Evolutionary conservation across 345 rosid genomes (phyloP).

Genomic region (Euphorbia lathyris): DNA sequence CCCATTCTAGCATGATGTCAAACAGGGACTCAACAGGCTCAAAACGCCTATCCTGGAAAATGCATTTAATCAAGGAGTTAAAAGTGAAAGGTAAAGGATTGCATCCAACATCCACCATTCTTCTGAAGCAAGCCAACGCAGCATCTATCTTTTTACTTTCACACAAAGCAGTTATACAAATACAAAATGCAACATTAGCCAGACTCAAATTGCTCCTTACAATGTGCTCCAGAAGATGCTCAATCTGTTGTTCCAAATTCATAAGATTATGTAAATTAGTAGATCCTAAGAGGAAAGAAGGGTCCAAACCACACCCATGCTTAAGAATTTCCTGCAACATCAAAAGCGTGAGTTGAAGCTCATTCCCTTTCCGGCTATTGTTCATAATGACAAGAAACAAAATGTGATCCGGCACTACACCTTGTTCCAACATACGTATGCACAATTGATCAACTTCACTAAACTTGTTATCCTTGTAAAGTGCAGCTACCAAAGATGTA

Average conservation of each 20-base stretch:
- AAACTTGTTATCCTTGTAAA: constrained; percentile 44
- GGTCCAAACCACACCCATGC: constrained; percentile 42
- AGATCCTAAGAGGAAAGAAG: constrained; percentile 20
- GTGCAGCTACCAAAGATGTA: constrained; percentile 49
- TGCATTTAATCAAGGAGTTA: constrained; percentile 55
- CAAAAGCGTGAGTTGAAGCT: constrained; percentile 44
- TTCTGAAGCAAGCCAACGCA: constrained; percentile 37
- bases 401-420: constrained; percentile 63
- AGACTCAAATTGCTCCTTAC: constrained; percentile 32
- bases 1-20: constrained; percentile 40
- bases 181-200: constrained; percentile 46
- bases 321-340: constrained; percentile 45
- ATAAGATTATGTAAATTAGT: constrained; percentile 16
- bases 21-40: constrained; percentile 37
- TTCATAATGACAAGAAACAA: constrained; percentile 50
- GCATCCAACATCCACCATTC: constrained; percentile 45
- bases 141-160: constrained; percentile 33
- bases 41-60: constrained; percentile 38
- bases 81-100: constrained; percentile 46
- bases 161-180: constrained; percentile 55
- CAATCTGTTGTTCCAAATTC: constrained; percentile 37
- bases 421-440: constrained; percentile 42
- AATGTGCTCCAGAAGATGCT: constrained; percentile 45
- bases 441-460: constrained; percentile 42
- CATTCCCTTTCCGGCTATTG: constrained; percentile 45